phyloP scores from a whole-genome alignment of 176 grass and related monocot genomes.

The Olyra latifolia region DNA sequence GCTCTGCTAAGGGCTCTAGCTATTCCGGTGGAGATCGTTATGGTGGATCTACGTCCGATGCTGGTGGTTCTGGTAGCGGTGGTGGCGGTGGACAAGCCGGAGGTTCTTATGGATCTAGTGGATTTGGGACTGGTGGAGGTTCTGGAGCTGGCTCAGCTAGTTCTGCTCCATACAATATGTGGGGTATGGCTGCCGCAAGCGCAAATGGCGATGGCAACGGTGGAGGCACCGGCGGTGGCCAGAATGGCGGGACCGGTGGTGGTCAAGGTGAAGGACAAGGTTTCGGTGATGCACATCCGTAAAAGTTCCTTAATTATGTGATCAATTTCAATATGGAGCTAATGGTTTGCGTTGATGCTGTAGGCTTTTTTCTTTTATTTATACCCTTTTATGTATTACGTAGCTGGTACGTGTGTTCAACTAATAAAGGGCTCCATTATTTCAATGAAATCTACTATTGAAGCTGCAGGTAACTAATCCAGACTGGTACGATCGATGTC shows the following conservation, averaged over 20 bases:
- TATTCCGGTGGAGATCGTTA: too few species aligned
- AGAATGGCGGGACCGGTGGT: slow-evolving; percentile 11
- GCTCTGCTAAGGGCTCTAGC: not conserved
- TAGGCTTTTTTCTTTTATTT: too few species aligned
- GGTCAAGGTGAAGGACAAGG: slow-evolving; percentile 1
- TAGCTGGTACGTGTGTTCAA: not conserved
- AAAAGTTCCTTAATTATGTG: not conserved
- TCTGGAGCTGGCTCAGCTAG: not conserved
- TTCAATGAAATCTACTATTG: not conserved
- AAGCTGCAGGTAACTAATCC: too few species aligned
- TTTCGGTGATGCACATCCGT: not conserved
- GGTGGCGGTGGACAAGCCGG: not conserved
- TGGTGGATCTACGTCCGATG: not conserved
- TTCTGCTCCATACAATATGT: too few species aligned
- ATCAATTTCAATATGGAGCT: not conserved
- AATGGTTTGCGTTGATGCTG: not conserved
- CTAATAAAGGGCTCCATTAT: not conserved
- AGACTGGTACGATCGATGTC: too few species aligned
- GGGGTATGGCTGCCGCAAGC: not conserved
- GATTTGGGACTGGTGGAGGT: not conserved
- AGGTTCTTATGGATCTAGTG: not conserved
- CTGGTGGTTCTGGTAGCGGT: not conserved
- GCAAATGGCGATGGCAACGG: slow-evolving; percentile 30
- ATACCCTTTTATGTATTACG: not conserved
- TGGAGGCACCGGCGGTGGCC: not conserved